These are phyloP conservation scores for Vigna nakashimae DNA, from an alignment of 306 rosid species.

Conservation along the genomic window DNA sequence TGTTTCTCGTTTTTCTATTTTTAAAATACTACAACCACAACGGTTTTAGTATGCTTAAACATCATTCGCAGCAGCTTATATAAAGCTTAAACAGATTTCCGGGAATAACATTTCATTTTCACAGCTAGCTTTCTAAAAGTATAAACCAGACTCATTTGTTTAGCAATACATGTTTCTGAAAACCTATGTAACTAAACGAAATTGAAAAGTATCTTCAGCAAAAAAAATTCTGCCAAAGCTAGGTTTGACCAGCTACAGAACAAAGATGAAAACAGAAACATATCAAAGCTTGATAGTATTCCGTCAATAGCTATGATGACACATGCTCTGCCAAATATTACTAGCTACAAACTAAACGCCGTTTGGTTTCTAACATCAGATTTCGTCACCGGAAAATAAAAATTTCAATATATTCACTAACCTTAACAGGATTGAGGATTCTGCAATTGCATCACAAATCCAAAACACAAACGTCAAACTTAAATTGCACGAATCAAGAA, in stretches of 20 bases:
- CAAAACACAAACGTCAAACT: neutral
- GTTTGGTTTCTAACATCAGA: neutral
- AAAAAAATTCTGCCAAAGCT: neutral
- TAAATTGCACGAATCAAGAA: neutral
- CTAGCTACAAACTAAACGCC: neutral
- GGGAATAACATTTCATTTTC: neutral
- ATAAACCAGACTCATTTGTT: neutral
- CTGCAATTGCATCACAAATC: neutral
- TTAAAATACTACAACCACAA: neutral
- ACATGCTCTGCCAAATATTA: conserved; percentile 3
- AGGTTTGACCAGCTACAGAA: conserved; percentile 17
- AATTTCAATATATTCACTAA: neutral
- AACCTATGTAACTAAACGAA: neutral
- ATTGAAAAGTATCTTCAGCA: neutral
- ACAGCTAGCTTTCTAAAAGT: neutral
- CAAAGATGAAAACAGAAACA: neutral
- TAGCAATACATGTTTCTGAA: neutral
- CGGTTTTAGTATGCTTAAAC: neutral
- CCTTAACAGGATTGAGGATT: neutral
- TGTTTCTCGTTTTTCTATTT: too few relatives aligned
- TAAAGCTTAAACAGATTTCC: neutral
- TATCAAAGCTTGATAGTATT: neutral
- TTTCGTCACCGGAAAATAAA: neutral
- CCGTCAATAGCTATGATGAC: neutral
- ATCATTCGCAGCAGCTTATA: neutral